Base-by-base conservation (phyloP, 345 rosid species). In the Populus deltoides region DNA sequence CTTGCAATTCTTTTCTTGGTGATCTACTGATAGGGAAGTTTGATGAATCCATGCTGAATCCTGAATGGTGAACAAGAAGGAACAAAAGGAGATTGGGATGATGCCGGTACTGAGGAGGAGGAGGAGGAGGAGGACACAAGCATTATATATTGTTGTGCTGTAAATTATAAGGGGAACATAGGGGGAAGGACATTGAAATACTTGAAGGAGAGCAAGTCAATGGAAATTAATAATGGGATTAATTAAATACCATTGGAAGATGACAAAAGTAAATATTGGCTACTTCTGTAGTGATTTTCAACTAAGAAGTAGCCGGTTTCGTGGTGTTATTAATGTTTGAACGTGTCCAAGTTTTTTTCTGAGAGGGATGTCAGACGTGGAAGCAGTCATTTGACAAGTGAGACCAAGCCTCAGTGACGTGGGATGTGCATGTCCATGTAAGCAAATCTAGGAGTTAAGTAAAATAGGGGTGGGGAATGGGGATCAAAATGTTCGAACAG, bases 1-100 rank as follows among this genome's bases (percentile, higher is more conserved):
- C 98, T 72, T 89, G 90, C 35, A 93, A 89, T 78, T 93, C 98
- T 79, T 83, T 86, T 75, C 89, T 86, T 0, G 94, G 93, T 3
- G 94, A 91, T 81, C 84, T 92, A 68, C 75, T 84, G 22, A 79
- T 76, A 13, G 89, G 87, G 59, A 70, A 73, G 41, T 84, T 83
- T 0, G 87, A 79, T 0, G 90, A 31, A 43, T 88, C 87, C 92
- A 90, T 88, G 33, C 1, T 55, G 29, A 68, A 22, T 27, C 33
- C 27, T 39, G 66, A 51, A 77, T 8, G 18, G n/a, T 9, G 73
- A 6, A 0, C 25, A 33, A 71, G 53, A 33, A 24, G 35, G 47
- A 22, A 45, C 22, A 25, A 20, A 62, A 24, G 22, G 74, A 20
- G 63, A 9, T 27, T 39, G 22, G 16, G 68, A 53, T 18, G 74